A percentile compares a stretch with the other conserved stretches of the same genome.
phyloP scores from a whole-genome alignment of 805 yeast genomes.

The Yamadazyma scolyti region DNA sequence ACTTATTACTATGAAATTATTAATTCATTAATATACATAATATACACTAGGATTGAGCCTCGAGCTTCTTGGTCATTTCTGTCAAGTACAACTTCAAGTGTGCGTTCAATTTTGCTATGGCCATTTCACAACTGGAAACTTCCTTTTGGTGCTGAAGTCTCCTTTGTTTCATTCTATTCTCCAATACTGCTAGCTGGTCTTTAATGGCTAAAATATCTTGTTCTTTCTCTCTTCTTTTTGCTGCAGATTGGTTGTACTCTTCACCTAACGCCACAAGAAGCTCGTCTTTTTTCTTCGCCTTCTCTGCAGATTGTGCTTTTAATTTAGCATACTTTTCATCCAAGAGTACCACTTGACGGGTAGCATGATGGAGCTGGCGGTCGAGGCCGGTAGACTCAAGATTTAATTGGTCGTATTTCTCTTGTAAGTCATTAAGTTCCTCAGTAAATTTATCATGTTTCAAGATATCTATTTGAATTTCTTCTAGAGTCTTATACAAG shows the following conservation, averaged over 20 bases:
- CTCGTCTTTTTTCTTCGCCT: constrained; percentile 38
- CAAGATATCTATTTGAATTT: constrained; percentile 41
- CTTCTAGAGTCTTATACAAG: constrained; percentile 48
- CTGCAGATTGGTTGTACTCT: constrained; percentile 46
- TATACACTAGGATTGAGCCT: constrained; percentile 1
- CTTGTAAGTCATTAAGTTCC: constrained; percentile 36
- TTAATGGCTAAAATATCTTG: constrained; percentile 48
- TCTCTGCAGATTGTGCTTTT: constrained; percentile 42
- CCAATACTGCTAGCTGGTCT: constrained; percentile 42
- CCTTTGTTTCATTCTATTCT: constrained; percentile 34
- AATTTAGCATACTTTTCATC: constrained; percentile 46
- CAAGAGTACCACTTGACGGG: constrained; percentile 45
- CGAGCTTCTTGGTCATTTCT: constrained; percentile 43
- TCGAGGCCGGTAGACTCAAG: constrained; percentile 36
- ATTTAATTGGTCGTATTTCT: constrained; percentile 35
- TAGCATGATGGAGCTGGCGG: constrained; percentile 44
- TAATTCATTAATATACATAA: constrained; percentile 4
- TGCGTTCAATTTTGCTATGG: constrained; percentile 51
- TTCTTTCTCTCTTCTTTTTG: constrained; percentile 45
- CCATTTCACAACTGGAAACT: constrained; percentile 48
- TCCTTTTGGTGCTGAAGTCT: constrained; percentile 49
- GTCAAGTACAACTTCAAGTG: constrained; percentile 52
- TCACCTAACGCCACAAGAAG: constrained; percentile 38
- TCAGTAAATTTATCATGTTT: constrained; percentile 39
- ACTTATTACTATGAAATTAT: not conserved